phyloP scores from a whole-genome alignment of 257 asterid genomes.

The Ligustrum vulgare region DNA sequence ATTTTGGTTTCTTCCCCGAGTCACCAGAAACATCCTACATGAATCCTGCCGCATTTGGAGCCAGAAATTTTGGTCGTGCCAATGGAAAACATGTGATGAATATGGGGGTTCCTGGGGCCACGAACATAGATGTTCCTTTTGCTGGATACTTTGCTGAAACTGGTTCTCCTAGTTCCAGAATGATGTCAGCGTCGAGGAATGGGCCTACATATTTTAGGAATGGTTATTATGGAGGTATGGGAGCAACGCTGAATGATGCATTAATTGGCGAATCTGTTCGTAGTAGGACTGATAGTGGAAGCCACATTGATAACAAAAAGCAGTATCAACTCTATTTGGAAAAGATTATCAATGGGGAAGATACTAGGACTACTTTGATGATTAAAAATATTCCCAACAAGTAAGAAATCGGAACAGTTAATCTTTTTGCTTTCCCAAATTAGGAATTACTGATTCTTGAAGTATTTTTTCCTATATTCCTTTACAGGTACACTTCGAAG shows the following conservation, averaged over 20 bases:
- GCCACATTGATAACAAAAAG: constrained; percentile 69
- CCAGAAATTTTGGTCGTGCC: constrained; percentile 42
- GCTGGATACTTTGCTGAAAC: constrained; percentile 56
- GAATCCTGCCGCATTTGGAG: constrained; percentile 52
- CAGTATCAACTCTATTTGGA: constrained; percentile 92
- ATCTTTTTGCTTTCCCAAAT: constrained; percentile 13
- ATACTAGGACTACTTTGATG: constrained; percentile 89
- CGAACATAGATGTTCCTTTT: constrained; percentile 64
- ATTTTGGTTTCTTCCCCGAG: constrained; percentile 75
- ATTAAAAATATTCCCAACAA: constrained; percentile 95
- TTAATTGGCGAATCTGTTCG: constrained; percentile 60
- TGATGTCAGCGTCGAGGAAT: constrained; percentile 64
- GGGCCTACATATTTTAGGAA: constrained; percentile 64
- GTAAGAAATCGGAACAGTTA: constrained; percentile 47
- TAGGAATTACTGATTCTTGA: constrained; percentile 9
- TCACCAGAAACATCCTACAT: constrained; percentile 76
- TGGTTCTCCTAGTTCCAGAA: constrained; percentile 66
- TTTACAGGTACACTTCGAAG: constrained; percentile 84
- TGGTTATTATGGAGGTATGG: constrained; percentile 72
- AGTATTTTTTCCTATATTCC: constrained; percentile 12
- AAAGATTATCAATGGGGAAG: constrained; percentile 75
- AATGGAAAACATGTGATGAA: constrained; percentile 50
- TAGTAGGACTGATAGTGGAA: constrained; percentile 60
- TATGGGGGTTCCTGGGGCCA: constrained; percentile 46
- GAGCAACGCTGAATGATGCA: constrained; percentile 48